Conservation (phyloP, 1,284 basidiomycete genomes). For the Ganoderma sp. region DNA sequence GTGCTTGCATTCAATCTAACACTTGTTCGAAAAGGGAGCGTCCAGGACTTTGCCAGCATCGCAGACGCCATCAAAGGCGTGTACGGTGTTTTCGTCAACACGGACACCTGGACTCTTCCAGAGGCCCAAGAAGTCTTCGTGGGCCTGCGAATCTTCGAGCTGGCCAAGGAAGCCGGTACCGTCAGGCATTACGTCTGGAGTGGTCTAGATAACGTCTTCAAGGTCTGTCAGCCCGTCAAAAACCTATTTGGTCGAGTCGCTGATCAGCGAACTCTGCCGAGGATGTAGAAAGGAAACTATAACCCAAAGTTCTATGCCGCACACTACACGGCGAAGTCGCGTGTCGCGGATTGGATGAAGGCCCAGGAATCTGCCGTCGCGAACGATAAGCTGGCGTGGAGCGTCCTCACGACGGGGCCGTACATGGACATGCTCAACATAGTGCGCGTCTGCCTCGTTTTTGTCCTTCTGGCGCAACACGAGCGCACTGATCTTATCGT, state of each 20-base stretch:
- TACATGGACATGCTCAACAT: slow-evolving; percentile 44
- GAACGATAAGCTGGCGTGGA: slow-evolving; percentile 47
- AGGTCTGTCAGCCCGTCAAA: slow-evolving; percentile 42
- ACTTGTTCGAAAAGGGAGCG: slow-evolving; percentile 20
- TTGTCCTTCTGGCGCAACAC: neutral
- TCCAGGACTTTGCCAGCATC: slow-evolving; percentile 44
- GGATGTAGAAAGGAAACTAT: slow-evolving; percentile 41
- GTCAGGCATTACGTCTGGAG: slow-evolving; percentile 55
- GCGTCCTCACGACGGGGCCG: slow-evolving; percentile 46
- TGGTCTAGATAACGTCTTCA: slow-evolving; percentile 50
- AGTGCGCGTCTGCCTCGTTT: slow-evolving; percentile 25
- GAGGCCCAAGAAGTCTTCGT: slow-evolving; percentile 48
- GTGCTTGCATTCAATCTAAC: neutral
- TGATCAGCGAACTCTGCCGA: neutral
- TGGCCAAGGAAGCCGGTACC: slow-evolving; percentile 46
- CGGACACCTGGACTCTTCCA: slow-evolving; percentile 52
- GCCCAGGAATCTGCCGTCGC: slow-evolving; percentile 46
- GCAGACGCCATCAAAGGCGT: slow-evolving; percentile 45
- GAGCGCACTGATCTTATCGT: neutral
- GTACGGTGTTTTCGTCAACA: slow-evolving; percentile 54
- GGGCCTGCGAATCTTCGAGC: slow-evolving; percentile 54
- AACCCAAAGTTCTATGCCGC: slow-evolving; percentile 39
- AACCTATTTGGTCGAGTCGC: neutral
- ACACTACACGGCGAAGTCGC: slow-evolving; percentile 47
- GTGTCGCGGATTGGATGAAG: slow-evolving; percentile 49